Evolutionary conservation across 306 rosid species (phyloP), one percentile per base, ranked within the genome.

Genomic region (Prosopis cineraria): DNA sequence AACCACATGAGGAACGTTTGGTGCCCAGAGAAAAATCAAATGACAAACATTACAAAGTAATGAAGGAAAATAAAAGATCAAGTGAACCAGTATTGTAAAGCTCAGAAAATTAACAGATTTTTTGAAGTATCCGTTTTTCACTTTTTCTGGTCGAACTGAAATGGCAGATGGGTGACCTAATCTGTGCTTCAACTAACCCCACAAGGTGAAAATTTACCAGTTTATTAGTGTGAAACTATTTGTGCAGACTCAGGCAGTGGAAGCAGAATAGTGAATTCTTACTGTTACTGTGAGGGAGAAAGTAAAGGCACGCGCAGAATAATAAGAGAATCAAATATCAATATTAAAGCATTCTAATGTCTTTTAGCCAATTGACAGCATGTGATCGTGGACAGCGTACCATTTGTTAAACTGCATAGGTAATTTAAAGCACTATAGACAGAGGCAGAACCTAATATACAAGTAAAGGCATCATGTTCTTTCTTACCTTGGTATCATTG

Each of bases 401-500:
- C 73, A 60, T 39, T 47, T 24, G 19, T 44, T 34, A 47, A 25
- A 72, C 53, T 53, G 70, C 63, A 64, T 27, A 29, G 1, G 34
- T 53, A 62, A 70, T 33, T 50, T 70, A 63, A 77, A 68, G 44
- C 16, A 36, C 62, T 29, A 36, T 29, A 45, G 25, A 43, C 55
- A 56, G 63, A 68, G 53, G 65, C 48, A 40, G 53, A 9, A n/a
- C 66, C 27, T 20, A 58, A 52, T 53, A 40, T 10, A 78, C 66
- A 47, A 60, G 63, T 40, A 48, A 66, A 80, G 73, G 62, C 30
- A 34, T 14, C 36, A 17, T 30, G 44, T 83, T 39, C 69, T 31
- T 56, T 58, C 87, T 75, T 80, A 95, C 99, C 84, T 79, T 75
- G 66, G 92, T 84, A 74, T 86, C 81, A 80, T 79, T 88, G 43